Conservation (phyloP, 2,329 filamentous ascomycete genomes). For the Moelleriella libera region DNA sequence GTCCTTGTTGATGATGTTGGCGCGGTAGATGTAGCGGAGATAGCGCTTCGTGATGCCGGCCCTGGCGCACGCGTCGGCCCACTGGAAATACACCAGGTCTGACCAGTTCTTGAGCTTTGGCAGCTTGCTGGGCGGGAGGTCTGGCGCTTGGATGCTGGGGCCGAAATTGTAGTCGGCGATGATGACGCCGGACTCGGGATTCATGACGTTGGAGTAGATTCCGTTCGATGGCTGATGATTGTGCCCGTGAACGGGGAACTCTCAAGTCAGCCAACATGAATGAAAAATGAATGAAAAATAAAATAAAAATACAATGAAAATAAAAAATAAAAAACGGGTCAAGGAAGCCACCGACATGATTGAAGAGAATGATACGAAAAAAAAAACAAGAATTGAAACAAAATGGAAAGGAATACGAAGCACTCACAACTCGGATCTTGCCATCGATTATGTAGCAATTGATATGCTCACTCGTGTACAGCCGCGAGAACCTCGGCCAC, state of each 20-base stretch:
- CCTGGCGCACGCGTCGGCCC: background rate
- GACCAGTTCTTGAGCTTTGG: background rate
- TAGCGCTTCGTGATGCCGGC: background rate
- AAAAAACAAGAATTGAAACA: no score
- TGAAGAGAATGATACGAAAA: no score
- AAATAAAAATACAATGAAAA: no score
- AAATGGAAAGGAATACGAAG: no score
- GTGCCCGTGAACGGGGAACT: background rate
- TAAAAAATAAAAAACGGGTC: no score
- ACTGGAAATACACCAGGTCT: background rate
- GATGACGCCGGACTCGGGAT: background rate
- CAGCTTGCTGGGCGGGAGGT: background rate
- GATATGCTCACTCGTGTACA: background rate
- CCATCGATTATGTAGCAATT: background rate
- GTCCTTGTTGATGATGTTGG: background rate
- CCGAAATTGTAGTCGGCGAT: background rate
- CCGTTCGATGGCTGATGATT: background rate
- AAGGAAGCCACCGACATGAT: no score
- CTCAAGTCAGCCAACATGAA: no score
- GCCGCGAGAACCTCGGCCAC: background rate
- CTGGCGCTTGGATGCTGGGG: background rate
- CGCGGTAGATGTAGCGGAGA: background rate
- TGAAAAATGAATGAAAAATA: no score
- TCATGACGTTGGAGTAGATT: background rate
- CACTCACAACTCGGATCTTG: background rate